Evolutionary conservation across 208 protist genomes (phyloP), one percentile per base, ranked within the genome.

Genomic region (Leishmania tropica): DNA sequence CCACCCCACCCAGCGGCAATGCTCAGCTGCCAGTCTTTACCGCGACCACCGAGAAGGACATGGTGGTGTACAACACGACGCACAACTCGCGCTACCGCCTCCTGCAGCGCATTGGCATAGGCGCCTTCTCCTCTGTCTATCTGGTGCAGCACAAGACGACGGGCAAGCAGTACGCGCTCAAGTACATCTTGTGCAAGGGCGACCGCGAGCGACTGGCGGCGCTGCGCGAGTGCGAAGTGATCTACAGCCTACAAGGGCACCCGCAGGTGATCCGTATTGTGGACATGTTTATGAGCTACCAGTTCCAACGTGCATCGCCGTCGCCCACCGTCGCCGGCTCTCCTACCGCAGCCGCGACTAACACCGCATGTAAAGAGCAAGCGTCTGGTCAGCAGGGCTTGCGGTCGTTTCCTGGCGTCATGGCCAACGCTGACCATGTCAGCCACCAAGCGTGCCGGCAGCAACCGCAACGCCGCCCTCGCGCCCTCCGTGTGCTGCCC

Each of bases 231-330:
- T 96, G 90, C 75, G 93, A 96, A 60, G 83, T 92, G 45, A 85
- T 89, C 1, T 83, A 93, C 81, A 40, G 68, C 31, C 71, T 95
- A n/a, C 93, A 96, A 48, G 92, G 90, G 8, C 91, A 95, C 72
- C 93, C 92, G 7, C 93, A 96, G 54, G 86, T 96, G 21, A 92
- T 95, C 73, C 72, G 87, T 0, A 85, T 96, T 35, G 84, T 90
- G 10, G 93, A 95, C 60, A 95, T 96, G 92, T 96, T 96, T 81
- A 94, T 96, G 90, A 89, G 79, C 65, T 94, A 94, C 71, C 71
- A 87, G 35, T 94, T 94, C 62, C 78, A 87, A 60, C 21, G 48
- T 17, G n/a, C 37, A 8, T 17, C 56, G 17, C 24, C 53, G 24
- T 62, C 75, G 47, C 51, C 75, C 17, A n/a, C 56, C 19, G 40